Conservation (phyloP, 2,329 filamentous ascomycete species). For the Ceratocystis ficicola region DNA sequence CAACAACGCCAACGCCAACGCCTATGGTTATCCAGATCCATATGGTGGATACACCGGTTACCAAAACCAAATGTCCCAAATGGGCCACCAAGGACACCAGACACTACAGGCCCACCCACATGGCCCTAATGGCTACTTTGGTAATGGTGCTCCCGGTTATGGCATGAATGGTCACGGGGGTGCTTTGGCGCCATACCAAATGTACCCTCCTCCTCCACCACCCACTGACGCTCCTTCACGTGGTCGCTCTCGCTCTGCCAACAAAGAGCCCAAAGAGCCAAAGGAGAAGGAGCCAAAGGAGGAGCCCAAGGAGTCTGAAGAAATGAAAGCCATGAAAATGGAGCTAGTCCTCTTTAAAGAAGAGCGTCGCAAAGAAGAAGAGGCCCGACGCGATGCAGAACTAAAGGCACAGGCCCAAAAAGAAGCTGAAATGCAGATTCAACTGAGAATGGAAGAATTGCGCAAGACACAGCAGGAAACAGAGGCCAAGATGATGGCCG, state of each 20-base stretch:
- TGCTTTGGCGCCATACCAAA: constrained; percentile 14
- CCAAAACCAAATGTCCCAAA: constrained; percentile 5
- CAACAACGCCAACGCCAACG: constrained; percentile 18
- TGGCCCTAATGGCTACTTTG: constrained; percentile 28
- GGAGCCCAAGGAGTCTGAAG: constrained; percentile 29
- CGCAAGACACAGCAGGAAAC: constrained; percentile 29
- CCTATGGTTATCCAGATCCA: constrained; percentile 24
- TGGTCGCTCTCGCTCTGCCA: constrained; percentile 31
- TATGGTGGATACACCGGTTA: neutral
- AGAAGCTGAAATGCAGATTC: constrained; percentile 37
- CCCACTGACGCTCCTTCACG: constrained; percentile 32
- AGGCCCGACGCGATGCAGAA: constrained; percentile 35
- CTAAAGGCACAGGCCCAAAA: constrained; percentile 36
- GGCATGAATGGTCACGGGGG: constrained; percentile 10
- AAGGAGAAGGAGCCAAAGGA: constrained; percentile 30
- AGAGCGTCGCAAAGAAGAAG: constrained; percentile 36
- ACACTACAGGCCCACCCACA: neutral
- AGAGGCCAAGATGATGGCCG: constrained; percentile 34
- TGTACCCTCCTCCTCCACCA: constrained; percentile 33
- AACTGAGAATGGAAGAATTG: constrained; percentile 33
- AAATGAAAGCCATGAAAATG: constrained; percentile 50
- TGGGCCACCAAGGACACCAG: constrained; percentile 12
- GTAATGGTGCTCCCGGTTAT: constrained; percentile 25
- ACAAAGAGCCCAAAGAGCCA: constrained; percentile 17
- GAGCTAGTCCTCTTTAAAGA: constrained; percentile 43